phyloP scores from a whole-genome alignment of 176 grass and related monocot species.

The Tillandsia leiboldiana region DNA sequence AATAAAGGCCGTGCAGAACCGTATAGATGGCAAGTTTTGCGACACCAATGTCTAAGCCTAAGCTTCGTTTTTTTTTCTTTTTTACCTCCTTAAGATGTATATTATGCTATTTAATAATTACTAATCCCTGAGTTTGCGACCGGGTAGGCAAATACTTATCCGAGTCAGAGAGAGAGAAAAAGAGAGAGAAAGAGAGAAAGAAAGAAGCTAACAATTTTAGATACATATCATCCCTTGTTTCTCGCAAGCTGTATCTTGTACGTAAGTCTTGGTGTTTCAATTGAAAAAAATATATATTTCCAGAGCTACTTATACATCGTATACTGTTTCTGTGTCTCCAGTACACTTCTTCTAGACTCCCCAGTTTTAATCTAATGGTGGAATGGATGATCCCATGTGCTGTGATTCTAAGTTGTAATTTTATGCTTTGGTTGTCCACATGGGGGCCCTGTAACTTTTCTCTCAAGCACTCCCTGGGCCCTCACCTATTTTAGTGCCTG shows the following conservation, averaged over 20 bases:
- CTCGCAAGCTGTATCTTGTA: conserved; percentile 55
- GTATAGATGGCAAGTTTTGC: conserved; percentile 57
- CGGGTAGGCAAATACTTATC: conserved; percentile 40
- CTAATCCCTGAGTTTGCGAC: conserved; percentile 34
- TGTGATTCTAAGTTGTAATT: conserved; percentile 40
- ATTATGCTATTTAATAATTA: conserved; percentile 36
- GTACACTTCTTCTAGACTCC: neutral
- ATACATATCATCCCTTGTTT: neutral
- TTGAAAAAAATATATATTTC: conserved; percentile 40
- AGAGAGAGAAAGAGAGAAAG: conserved; percentile 17
- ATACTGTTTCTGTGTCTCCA: neutral
- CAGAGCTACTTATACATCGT: neutral
- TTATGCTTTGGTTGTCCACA: conserved; percentile 29
- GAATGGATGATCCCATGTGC: conserved; percentile 32
- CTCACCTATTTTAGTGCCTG: conserved; percentile 5
- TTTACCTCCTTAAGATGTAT: conserved; percentile 21
- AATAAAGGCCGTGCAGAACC: conserved; percentile 70
- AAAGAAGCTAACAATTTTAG: conserved; percentile 7
- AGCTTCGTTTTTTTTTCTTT: conserved; percentile 5
- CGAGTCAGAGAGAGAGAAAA: conserved; percentile 42
- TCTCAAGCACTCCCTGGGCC: conserved; percentile 3
- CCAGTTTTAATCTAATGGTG: too few relatives aligned
- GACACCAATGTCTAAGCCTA: conserved; percentile 32
- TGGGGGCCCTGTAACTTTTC: conserved; percentile 32
- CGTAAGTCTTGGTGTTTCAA: conserved; percentile 46